phyloP scores from a whole-genome alignment of 2,329 filamentous ascomycete genomes.

The Leptographium procerum region DNA sequence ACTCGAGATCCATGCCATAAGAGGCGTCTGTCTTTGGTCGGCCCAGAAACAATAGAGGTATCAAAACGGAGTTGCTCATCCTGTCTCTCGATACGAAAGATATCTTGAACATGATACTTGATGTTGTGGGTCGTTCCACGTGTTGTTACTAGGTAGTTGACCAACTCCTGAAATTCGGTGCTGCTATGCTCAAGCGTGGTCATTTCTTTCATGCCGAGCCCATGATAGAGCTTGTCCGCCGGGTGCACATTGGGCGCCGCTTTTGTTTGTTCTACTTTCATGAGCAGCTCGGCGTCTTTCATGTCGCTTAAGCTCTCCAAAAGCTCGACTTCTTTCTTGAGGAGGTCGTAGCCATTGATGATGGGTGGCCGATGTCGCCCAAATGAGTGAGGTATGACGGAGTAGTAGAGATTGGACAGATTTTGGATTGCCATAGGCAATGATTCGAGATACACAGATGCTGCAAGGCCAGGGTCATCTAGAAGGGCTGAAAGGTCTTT shows the following conservation, averaged over 20 bases:
- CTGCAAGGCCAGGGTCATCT: slow-evolving; percentile 37
- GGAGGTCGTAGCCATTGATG: slow-evolving; percentile 40
- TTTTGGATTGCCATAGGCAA: slow-evolving; percentile 38
- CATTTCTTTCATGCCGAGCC: slow-evolving; percentile 67
- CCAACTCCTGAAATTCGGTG: slow-evolving; percentile 53
- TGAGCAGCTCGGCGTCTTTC: slow-evolving; percentile 68
- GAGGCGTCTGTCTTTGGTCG: slow-evolving; percentile 49
- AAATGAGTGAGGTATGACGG: slow-evolving; percentile 70
- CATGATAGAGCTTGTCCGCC: slow-evolving; percentile 62
- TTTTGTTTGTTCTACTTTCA: slow-evolving; percentile 51
- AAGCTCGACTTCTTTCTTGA: slow-evolving; percentile 69
- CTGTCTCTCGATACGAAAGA: slow-evolving; percentile 71
- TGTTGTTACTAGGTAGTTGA: slow-evolving; percentile 55
- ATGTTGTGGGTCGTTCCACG: slow-evolving; percentile 55
- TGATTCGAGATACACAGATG: slow-evolving; percentile 27
- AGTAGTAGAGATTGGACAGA: slow-evolving; percentile 72
- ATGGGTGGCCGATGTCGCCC: slow-evolving; percentile 62
- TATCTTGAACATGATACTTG: slow-evolving; percentile 53
- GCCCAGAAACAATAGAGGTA: slow-evolving; percentile 28
- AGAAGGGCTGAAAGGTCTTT: slow-evolving; percentile 63
- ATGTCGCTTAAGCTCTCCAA: slow-evolving; percentile 75
- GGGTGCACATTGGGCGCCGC: slow-evolving; percentile 42
- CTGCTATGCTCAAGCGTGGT: slow-evolving; percentile 47
- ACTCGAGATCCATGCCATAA: slow-evolving; percentile 80
- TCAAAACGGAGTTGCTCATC: slow-evolving; percentile 63